A percentile compares a stretch with the other conserved stretches of the same genome.
Evolutionary conservation across 805 yeast species (phyloP).

Genomic region (Candida tallmaniae): DNA sequence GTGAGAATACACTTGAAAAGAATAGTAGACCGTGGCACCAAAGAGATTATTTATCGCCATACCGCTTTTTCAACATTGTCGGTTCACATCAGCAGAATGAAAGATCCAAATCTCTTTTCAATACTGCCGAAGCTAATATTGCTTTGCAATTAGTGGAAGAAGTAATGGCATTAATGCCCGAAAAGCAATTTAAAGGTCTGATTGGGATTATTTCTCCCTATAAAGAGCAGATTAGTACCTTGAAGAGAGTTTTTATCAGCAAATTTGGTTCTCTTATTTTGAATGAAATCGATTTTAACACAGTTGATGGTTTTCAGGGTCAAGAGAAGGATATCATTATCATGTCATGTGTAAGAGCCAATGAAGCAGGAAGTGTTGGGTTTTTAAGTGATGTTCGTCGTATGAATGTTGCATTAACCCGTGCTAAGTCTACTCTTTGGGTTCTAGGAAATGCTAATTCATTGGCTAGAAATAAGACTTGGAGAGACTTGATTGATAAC

Average conservation of each 20-base stretch:
- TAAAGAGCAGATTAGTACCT: slow-evolving; percentile 70
- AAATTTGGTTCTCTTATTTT: slow-evolving; percentile 61
- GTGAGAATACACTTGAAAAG: slow-evolving; percentile 58
- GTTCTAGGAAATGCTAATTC: slow-evolving; percentile 77
- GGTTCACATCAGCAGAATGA: slow-evolving; percentile 60
- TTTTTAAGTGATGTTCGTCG: slow-evolving; percentile 88
- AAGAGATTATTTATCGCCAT: slow-evolving; percentile 57
- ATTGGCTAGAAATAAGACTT: slow-evolving; percentile 58
- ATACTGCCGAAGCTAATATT: slow-evolving; percentile 64
- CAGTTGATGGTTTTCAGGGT: slow-evolving; percentile 89
- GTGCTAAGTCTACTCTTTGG: slow-evolving; percentile 93
- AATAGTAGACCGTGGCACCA: slow-evolving; percentile 77
- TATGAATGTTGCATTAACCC: slow-evolving; percentile 95
- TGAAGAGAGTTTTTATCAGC: slow-evolving; percentile 53
- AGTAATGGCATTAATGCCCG: slow-evolving; percentile 46
- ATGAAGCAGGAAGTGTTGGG: slow-evolving; percentile 66
- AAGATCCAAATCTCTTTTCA: slow-evolving; percentile 66
- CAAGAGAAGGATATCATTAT: slow-evolving; percentile 94
- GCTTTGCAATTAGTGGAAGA: slow-evolving; percentile 61
- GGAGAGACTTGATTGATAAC: slow-evolving; percentile 67
- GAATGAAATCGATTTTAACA: slow-evolving; percentile 77
- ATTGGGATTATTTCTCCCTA: slow-evolving; percentile 95
- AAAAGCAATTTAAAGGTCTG: slow-evolving; percentile 56
- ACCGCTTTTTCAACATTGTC: slow-evolving; percentile 67
- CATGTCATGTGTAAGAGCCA: slow-evolving; percentile 93